Conservation (phyloP, 2,329 filamentous ascomycete genomes). For the Scedosporium minutisporum region DNA sequence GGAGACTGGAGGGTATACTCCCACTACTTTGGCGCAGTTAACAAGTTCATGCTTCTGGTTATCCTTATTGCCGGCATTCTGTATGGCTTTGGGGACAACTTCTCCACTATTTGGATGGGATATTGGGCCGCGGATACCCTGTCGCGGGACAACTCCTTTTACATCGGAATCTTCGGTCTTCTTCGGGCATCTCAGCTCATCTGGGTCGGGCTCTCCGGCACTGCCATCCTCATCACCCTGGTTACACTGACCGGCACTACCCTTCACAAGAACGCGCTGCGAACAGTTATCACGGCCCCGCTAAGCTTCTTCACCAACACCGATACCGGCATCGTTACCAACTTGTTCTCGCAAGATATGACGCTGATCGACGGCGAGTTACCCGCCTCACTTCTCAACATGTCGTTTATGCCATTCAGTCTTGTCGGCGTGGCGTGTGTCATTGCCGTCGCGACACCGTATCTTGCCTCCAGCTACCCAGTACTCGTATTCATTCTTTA, state of each 20-base stretch:
- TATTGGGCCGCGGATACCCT: conserved; percentile 27
- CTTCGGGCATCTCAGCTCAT: conserved; percentile 12
- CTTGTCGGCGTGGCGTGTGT: conserved; percentile 35
- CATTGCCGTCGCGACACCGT: conserved; percentile 32
- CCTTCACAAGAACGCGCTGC: conserved; percentile 23
- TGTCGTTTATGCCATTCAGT: conserved; percentile 14
- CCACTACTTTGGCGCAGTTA: conserved; percentile 23
- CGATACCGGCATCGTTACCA: conserved; percentile 30
- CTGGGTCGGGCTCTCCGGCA: conserved; percentile 11
- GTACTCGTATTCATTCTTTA: conserved; percentile 36
- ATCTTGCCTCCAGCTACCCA: conserved; percentile 39
- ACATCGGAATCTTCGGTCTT: conserved; percentile 21
- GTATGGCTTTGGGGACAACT: conserved; percentile 17
- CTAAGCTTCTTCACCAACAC: conserved; percentile 30
- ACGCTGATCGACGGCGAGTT: conserved; percentile 30
- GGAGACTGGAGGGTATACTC: conserved; percentile 24
- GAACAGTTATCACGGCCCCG: conserved; percentile 26
- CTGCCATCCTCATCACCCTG: conserved; percentile 15
- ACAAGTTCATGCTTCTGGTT: conserved; percentile 9
- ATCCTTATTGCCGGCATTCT: conserved; percentile 14
- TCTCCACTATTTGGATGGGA: conserved; percentile 29
- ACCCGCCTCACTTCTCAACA: conserved; percentile 22
- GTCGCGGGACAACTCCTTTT: conserved; percentile 15
- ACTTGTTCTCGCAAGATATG: conserved; percentile 36
- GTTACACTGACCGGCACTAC: conserved; percentile 20